A percentile compares a stretch with the other conserved stretches of the same genome.
These are phyloP conservation scores for Zalaria obscura DNA, from an alignment of 2,329 filamentous ascomycete species.

Conservation along the genomic window DNA sequence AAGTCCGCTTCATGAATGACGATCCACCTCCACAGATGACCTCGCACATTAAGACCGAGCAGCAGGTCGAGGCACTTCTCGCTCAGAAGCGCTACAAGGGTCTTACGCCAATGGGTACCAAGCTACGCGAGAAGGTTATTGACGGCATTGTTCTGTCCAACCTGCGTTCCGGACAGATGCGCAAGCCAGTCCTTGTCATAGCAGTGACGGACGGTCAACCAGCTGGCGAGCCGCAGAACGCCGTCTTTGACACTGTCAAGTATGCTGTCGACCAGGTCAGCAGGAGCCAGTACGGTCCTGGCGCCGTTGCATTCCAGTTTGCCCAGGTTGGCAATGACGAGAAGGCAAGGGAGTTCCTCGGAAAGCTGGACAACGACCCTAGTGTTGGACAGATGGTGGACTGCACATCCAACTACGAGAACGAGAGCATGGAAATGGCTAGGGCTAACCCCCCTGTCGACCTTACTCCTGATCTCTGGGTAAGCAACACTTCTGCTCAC, in stretches of 20 bases:
- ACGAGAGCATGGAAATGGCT: slow-evolving; percentile 53
- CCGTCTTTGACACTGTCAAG: slow-evolving; percentile 43
- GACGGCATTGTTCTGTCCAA: slow-evolving; percentile 43
- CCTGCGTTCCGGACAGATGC: slow-evolving; percentile 37
- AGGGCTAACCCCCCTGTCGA: slow-evolving; percentile 46
- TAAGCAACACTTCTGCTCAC: slow-evolving; percentile 9
- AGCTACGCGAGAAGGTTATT: slow-evolving; percentile 47
- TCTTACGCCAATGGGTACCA: slow-evolving; percentile 51
- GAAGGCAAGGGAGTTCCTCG: slow-evolving; percentile 48
- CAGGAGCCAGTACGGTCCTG: slow-evolving; percentile 36
- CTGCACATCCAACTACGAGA: slow-evolving; percentile 56
- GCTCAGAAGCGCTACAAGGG: slow-evolving; percentile 47
- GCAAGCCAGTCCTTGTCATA: slow-evolving; percentile 52
- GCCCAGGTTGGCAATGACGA: slow-evolving; percentile 55
- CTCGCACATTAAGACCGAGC: slow-evolving; percentile 41
- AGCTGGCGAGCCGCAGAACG: slow-evolving; percentile 43
- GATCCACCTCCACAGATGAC: slow-evolving; percentile 30
- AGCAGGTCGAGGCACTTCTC: slow-evolving; percentile 45
- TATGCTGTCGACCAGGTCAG: slow-evolving; percentile 38
- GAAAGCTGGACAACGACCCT: slow-evolving; percentile 49
- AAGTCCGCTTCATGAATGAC: slow-evolving; percentile 57
- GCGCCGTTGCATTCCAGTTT: slow-evolving; percentile 51
- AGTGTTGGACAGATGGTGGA: slow-evolving; percentile 47
- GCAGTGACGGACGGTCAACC: slow-evolving; percentile 54
- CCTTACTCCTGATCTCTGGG: slow-evolving; percentile 51